Base-by-base conservation (phyloP, 1,284 basidiomycete genomes). In the Heterobasidion irregulare region DNA sequence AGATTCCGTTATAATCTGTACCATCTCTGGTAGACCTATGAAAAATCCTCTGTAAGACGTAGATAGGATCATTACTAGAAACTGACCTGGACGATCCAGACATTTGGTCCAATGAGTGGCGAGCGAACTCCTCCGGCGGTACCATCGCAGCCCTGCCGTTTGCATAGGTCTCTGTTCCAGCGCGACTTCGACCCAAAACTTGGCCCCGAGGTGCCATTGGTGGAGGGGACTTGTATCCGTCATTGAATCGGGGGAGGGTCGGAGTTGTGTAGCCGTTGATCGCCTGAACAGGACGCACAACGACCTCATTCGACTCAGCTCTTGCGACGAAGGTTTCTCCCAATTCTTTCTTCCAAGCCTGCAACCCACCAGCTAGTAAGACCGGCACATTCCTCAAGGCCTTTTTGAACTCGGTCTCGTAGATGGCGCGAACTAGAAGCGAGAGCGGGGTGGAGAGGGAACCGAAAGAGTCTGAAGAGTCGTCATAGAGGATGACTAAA, bases 401-500 rank as follows among this genome's bases (percentile, higher is more conserved):
- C 70, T 89, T 93, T 57, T 74, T 71, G 65, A 89, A 92, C 26
- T 86, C 85, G 33, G 75, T 75, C 62, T 89, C 87, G 68, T 82
- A 86, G 46, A 96, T 89, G 4, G 86, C 78, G 13, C 78, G 73
- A 56, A 84, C 75, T 36, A 95, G 76, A 10, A 75, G 68, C 1
- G 79, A 75, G n/a, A 89, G 69, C 0, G 87, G 79, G 18, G 46
- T 12, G 4, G 12, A 69, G 13, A 68, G 63, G 10, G 70, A 64
- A 6, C 77, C 80, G 61, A 89, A 80, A 2, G 72, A 70, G 33
- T 76, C 76, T 2, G 92, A 94, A 6, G 76, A 71, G 47, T 81
- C 70, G 68, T 99, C 95, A 68, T 94, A 94, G 2, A 98, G 73
- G 9, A 90, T 90, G n/a, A 98, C 83, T 13, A 97, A 71, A 62